Evolutionary conservation across 2,329 filamentous ascomycete species (phyloP), one percentile per base, ranked within the genome.

Genomic region (Cladosporium sphaerospermum): DNA sequence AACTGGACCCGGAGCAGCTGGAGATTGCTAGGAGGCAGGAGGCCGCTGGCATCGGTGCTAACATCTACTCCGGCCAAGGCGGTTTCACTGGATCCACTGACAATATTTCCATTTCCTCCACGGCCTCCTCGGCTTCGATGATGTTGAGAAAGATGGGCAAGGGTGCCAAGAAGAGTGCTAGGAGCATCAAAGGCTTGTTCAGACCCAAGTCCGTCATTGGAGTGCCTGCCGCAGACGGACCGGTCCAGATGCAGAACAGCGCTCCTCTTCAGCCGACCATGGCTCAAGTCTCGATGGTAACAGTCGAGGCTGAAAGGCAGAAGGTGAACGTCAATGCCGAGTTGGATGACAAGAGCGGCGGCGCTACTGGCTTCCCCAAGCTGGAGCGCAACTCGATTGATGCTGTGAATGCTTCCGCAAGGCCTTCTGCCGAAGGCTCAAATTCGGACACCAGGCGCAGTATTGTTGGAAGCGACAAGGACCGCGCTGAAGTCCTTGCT

Each of bases 121-220:
- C 89, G 9, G 89, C 89, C 16, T 95, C 89, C 6, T 95, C 89
- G 16, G 89, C 89, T 33, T 95, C 89, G 31, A 84, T 95, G 62
- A 95, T 95, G 89, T 87, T 99, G 60, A 84, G 93, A 50, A 99
- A 99, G 75, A 99, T 99, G 93, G 93, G 93, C 53, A 89, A 90
- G 59, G 91, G 92, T n/a, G 87, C 97, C 83, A 97, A 96, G 79
- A 95, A 93, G 72, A 86, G 89, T 48, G 87, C 86, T 14, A 82
- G 91, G 45, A 96, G 91, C 19, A 81, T 99, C 51, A 95, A 95
- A 61, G 93, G 93, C 23, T 78, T 99, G 7, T 99, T 99, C 75
- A 81, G 93, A 57, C 92, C 93, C 0, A 99, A 97, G 70, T 97
- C 92, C 1, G 78, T 95, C 13, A 81, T 92, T 62, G 91, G 89